Conservation (phyloP, 768 basidiomycete genomes). For the Russula abietina region DNA sequence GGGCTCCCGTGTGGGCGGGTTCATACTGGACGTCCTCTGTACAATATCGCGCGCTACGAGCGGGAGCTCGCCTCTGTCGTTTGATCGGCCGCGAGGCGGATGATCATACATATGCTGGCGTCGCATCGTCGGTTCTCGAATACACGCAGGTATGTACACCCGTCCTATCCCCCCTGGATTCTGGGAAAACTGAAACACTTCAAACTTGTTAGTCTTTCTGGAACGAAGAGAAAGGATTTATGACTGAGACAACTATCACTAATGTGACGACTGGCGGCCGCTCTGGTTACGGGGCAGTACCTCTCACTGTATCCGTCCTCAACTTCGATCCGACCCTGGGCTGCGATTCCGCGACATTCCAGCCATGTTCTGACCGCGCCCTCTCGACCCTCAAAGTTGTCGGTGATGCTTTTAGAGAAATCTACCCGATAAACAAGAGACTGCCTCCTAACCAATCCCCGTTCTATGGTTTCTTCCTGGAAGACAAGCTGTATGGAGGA, state of each 20-base stretch:
- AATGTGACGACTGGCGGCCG: constrained; percentile 25
- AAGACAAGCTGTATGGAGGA: constrained; percentile 12
- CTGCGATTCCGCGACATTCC: constrained; percentile 19
- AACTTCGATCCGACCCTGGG: constrained; percentile 30
- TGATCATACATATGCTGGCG: neutral
- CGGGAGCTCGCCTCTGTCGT: constrained; percentile 6
- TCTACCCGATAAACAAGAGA: constrained; percentile 29
- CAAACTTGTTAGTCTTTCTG: constrained; percentile 13
- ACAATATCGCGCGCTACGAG: constrained; percentile 14
- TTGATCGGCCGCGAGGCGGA: constrained; percentile 8
- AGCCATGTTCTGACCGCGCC: constrained; percentile 33
- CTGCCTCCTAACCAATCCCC: neutral
- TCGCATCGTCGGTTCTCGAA: constrained; percentile 8
- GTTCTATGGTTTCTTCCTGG: constrained; percentile 13
- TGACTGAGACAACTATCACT: constrained; percentile 18
- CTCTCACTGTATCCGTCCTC: constrained; percentile 31
- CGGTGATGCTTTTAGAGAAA: constrained; percentile 28
- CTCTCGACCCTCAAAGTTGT: constrained; percentile 27
- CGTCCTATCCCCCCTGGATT: neutral
- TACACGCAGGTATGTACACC: constrained; percentile 8
- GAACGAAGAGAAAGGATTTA: constrained; percentile 15
- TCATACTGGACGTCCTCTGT: constrained; percentile 19
- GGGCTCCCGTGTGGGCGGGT: constrained; percentile 17
- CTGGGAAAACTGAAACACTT: neutral
- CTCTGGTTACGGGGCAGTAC: constrained; percentile 29